phyloP scores from a whole-genome alignment of 2,329 filamentous ascomycete genomes.

The Pyrenochaeta sp. region DNA sequence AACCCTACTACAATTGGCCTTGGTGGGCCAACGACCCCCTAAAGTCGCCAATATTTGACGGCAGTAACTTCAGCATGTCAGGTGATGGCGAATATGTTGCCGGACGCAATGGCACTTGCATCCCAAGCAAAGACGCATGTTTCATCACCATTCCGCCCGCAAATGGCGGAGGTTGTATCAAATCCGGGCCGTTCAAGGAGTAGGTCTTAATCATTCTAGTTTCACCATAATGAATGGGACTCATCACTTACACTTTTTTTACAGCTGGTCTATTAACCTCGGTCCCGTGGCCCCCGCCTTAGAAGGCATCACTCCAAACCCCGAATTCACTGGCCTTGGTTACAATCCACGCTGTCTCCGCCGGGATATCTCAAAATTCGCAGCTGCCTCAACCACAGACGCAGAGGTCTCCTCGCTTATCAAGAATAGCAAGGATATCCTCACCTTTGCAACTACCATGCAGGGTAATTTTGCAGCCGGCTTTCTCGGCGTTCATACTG shows the following conservation, averaged over 20 bases:
- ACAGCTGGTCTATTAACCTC: constrained; percentile 50
- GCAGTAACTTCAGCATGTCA: constrained; percentile 57
- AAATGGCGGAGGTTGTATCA: constrained; percentile 65
- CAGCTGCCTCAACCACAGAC: constrained; percentile 17
- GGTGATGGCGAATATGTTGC: constrained; percentile 55
- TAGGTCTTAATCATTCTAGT: constrained; percentile 6
- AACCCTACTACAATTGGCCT: constrained; percentile 64
- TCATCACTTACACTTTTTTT: not conserved
- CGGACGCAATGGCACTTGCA: constrained; percentile 38
- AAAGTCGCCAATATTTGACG: constrained; percentile 64
- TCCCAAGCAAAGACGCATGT: constrained; percentile 31
- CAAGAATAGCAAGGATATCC: constrained; percentile 12
- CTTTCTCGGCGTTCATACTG: constrained; percentile 56
- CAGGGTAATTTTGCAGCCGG: constrained; percentile 49
- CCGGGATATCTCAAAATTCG: constrained; percentile 41
- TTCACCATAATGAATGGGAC: not conserved
- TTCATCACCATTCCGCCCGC: constrained; percentile 56
- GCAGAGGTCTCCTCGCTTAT: constrained; percentile 21
- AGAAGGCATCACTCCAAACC: constrained; percentile 39
- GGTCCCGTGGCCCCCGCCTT: constrained; percentile 58
- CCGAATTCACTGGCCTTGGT: constrained; percentile 37
- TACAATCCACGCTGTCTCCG: constrained; percentile 51
- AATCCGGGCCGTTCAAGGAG: constrained; percentile 61
- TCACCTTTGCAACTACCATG: constrained; percentile 47
- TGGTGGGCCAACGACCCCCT: constrained; percentile 54